These are phyloP conservation scores for Paraurostyla sp. DNA, from an alignment of 73 alveolate genomes.

Conservation along the genomic window DNA sequence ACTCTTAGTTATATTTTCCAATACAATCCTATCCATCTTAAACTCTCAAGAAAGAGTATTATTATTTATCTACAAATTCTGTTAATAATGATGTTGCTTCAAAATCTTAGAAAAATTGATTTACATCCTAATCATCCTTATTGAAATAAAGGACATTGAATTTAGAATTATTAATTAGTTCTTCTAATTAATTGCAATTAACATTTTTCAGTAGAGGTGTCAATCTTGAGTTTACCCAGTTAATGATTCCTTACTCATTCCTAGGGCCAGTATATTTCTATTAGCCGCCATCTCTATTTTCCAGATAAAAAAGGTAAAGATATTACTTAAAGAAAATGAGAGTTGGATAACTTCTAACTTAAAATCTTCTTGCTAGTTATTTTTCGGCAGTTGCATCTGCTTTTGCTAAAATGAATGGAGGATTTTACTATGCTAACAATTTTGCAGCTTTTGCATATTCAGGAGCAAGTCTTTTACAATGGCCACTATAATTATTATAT, in stretches of 20 bases:
- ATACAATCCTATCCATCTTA: too few species aligned
- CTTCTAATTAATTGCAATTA: neutral
- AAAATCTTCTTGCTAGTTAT: constrained; percentile 69
- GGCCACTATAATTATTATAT: constrained; percentile 84
- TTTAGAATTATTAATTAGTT: neutral
- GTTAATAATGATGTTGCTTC: too few species aligned
- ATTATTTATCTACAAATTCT: too few species aligned
- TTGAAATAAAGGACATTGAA: neutral
- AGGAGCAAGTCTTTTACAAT: constrained; percentile 90
- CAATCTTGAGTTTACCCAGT: constrained; percentile 63
- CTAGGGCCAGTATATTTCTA: constrained; percentile 74
- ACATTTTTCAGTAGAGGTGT: neutral
- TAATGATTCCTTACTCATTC: constrained; percentile 83
- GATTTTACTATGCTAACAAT: constrained; percentile 72
- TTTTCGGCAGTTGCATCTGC: constrained; percentile 82
- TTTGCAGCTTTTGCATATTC: constrained; percentile 87
- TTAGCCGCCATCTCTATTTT: neutral
- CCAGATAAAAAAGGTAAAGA: neutral
- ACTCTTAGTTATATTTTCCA: too few species aligned
- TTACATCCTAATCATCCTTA: too few species aligned
- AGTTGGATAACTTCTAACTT: constrained; percentile 86
- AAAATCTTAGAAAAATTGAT: too few species aligned
- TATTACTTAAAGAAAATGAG: constrained; percentile 77
- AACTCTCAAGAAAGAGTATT: too few species aligned
- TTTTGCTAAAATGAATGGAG: constrained; percentile 79